Conservation (phyloP, 139 green algal genomes). For the Gonium pectorale region DNA sequence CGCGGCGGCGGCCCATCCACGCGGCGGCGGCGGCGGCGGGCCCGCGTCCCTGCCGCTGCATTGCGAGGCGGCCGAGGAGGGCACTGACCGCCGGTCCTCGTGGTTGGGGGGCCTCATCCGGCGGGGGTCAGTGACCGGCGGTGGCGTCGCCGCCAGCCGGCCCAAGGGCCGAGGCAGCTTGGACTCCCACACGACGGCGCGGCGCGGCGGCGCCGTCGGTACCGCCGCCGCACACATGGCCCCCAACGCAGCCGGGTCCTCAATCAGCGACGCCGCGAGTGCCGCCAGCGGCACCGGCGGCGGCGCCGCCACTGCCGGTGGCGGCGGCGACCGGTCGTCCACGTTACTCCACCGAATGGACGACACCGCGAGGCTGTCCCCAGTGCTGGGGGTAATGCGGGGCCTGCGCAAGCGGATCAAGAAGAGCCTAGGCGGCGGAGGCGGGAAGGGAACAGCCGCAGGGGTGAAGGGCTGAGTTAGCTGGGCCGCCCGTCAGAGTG, state of each 20-base stretch:
- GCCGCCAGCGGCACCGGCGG: neutral
- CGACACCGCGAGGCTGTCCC: conserved; percentile 13
- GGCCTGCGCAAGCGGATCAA: neutral
- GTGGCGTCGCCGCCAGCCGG: neutral
- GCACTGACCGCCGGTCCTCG: too few relatives aligned
- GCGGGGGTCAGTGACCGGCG: neutral
- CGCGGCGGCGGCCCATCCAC: neutral
- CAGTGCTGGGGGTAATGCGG: neutral
- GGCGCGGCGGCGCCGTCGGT: neutral
- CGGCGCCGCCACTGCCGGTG: neutral
- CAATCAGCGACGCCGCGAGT: too few relatives aligned
- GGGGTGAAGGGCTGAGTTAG: too few relatives aligned
- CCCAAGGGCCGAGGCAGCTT: neutral
- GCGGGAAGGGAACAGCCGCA: too few relatives aligned
- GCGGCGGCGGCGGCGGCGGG: too few relatives aligned
- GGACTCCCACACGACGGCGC: neutral
- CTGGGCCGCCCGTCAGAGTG: too few relatives aligned
- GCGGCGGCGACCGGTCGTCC: neutral
- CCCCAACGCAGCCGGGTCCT: neutral
- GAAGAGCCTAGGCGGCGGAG: neutral
- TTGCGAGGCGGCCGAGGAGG: neutral
- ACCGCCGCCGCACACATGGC: neutral
- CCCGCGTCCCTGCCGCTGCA: neutral
- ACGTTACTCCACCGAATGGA: neutral
- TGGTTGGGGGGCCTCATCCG: neutral